Conservation (phyloP, 169 alveolate genomes). For the Plasmodium vivax region DNA sequence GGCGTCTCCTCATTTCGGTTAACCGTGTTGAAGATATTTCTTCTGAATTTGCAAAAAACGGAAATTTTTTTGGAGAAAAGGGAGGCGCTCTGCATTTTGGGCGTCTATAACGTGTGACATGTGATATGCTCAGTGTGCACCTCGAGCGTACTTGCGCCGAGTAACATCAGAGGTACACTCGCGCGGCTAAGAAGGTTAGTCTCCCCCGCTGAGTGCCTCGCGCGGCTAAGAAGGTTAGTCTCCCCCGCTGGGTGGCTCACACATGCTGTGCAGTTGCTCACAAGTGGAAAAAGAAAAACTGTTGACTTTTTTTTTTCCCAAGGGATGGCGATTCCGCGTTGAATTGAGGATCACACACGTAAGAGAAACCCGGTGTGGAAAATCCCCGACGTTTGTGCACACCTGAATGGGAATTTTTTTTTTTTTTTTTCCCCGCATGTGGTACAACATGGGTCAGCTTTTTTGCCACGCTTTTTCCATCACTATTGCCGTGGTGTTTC, state of each 20-base stretch:
- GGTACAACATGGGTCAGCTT: background rate
- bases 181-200: background rate
- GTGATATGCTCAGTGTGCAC: background rate
- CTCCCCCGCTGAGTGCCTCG: background rate
- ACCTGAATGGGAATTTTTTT: background rate
- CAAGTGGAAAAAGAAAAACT: background rate
- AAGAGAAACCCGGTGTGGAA: background rate
- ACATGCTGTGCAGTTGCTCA: background rate
- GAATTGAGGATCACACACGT: background rate
- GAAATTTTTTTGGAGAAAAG: conserved; percentile 10
- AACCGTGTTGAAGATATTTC: conserved; percentile 26
- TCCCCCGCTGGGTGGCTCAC: background rate
- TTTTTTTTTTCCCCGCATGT: background rate
- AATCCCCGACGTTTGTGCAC: background rate
- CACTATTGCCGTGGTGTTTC: no score
- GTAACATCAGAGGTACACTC: background rate
- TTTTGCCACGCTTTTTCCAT: no score
- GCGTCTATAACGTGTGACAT: background rate
- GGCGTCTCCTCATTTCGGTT: conserved; percentile 5
- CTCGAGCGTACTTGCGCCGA: background rate
- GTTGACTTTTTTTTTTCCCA: background rate
- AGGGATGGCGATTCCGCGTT: background rate
- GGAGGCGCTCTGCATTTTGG: background rate
- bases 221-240: background rate
- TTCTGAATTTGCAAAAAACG: conserved; percentile 37